These are phyloP conservation scores for Diaporthe sp. DNA, from an alignment of 2,329 filamentous ascomycete species.

Conservation along the genomic window DNA sequence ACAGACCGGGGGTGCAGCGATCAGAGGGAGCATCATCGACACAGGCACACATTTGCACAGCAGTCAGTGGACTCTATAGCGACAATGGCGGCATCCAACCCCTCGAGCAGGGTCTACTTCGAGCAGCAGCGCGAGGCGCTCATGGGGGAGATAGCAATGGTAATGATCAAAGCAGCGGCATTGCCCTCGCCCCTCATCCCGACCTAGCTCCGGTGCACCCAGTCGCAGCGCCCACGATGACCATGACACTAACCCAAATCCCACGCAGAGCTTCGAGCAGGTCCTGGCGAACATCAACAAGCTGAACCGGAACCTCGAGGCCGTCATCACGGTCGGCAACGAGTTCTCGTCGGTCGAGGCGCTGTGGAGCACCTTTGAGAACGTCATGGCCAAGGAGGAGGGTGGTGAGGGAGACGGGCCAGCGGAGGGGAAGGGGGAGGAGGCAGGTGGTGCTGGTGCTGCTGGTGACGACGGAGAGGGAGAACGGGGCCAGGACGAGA, in stretches of 20 bases:
- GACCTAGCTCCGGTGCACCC: neutral
- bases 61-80: neutral
- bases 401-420: slow-evolving; percentile 49
- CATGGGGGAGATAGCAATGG: slow-evolving; percentile 79
- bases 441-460: neutral
- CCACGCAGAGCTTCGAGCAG: slow-evolving; percentile 81
- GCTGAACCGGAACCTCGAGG: slow-evolving; percentile 90
- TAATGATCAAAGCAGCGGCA: slow-evolving; percentile 53
- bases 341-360: slow-evolving; percentile 98
- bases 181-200: no score
- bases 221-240: no score
- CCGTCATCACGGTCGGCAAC: slow-evolving; percentile 93
- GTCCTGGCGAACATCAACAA: slow-evolving; percentile 97
- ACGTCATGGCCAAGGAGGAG: slow-evolving; percentile 85
- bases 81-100: slow-evolving; percentile 49
- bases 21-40: neutral
- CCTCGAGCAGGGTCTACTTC: slow-evolving; percentile 67
- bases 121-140: slow-evolving; percentile 81
- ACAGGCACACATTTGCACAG: neutral
- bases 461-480: neutral
- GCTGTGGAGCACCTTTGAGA: slow-evolving; percentile 97
- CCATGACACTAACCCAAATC: no score
- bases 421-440: slow-evolving; percentile 38
- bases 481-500: neutral
- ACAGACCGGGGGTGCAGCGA: neutral